These are phyloP conservation scores for Cantharellus cinnabarinus DNA, from an alignment of 768 basidiomycete species.

Conservation along the genomic window DNA sequence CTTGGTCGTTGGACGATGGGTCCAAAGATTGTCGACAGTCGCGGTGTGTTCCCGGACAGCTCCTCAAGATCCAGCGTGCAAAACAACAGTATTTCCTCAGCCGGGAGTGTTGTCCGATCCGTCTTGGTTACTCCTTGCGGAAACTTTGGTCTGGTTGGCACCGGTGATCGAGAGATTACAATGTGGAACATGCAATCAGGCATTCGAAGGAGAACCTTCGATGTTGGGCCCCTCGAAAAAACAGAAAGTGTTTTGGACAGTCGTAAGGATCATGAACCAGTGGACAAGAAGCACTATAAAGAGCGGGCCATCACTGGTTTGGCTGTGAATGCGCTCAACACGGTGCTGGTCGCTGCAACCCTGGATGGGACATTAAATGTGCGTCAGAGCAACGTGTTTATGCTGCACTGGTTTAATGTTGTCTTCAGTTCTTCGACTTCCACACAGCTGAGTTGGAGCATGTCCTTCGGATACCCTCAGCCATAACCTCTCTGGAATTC, in stretches of 20 bases:
- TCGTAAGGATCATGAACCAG: slow-evolving; percentile 10
- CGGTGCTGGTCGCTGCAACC: slow-evolving; percentile 61
- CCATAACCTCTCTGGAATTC: slow-evolving; percentile 46
- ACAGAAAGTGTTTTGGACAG: slow-evolving; percentile 19
- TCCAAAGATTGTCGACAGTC: neutral
- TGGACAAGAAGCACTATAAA: slow-evolving; percentile 16
- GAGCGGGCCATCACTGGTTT: slow-evolving; percentile 57
- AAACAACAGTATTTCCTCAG: neutral
- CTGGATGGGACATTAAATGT: slow-evolving; percentile 81
- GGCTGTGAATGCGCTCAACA: slow-evolving; percentile 70
- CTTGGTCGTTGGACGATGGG: slow-evolving; percentile 25
- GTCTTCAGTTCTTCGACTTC: slow-evolving; percentile 81
- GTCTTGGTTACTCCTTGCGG: slow-evolving; percentile 88
- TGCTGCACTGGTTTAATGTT: neutral
- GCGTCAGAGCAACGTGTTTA: slow-evolving; percentile 14
- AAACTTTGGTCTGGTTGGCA: slow-evolving; percentile 78
- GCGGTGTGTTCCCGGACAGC: neutral
- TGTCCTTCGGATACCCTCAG: slow-evolving; percentile 44
- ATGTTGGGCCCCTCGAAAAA: slow-evolving; percentile 30
- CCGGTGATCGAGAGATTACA: slow-evolving; percentile 55
- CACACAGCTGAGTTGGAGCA: slow-evolving; percentile 59
- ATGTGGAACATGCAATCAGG: slow-evolving; percentile 99
- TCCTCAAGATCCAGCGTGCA: neutral
- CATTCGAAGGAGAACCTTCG: slow-evolving; percentile 56
- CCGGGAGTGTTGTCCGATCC: slow-evolving; percentile 14